These are phyloP conservation scores for Xylariomycetidae sp. DNA, from an alignment of 2,329 filamentous ascomycete species.

Conservation along the genomic window DNA sequence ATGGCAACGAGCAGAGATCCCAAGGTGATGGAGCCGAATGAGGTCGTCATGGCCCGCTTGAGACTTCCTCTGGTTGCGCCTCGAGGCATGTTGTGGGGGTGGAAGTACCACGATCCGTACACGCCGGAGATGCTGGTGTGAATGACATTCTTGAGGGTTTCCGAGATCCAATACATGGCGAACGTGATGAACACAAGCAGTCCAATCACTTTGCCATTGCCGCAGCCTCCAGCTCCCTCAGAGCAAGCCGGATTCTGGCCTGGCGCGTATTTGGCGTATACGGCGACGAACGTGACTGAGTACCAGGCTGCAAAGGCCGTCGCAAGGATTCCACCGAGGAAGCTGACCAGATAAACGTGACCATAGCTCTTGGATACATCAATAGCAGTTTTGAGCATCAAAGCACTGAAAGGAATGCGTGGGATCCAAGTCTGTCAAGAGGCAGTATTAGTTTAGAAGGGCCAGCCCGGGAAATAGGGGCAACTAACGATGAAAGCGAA, in stretches of 20 bases:
- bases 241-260: constrained; percentile 48
- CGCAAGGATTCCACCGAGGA: constrained; percentile 74
- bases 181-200: constrained; percentile 85
- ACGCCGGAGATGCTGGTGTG: constrained; percentile 84
- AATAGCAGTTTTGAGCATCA: constrained; percentile 84
- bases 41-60: constrained; percentile 78
- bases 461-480: too few species aligned
- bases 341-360: constrained; percentile 80
- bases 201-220: constrained; percentile 73
- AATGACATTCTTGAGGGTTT: constrained; percentile 91
- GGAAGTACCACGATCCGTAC: constrained; percentile 93
- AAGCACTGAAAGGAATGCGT: constrained; percentile 82
- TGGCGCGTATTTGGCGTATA: constrained; percentile 82
- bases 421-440: constrained; percentile 75
- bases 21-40: constrained; percentile 84
- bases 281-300: constrained; percentile 76
- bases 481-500: constrained; percentile 64
- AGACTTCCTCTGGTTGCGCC: constrained; percentile 80
- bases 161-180: constrained; percentile 88
- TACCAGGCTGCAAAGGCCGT: constrained; percentile 81
- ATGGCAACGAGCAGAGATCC: constrained; percentile 83
- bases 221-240: constrained; percentile 58
- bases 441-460: too few species aligned
- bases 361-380: constrained; percentile 80
- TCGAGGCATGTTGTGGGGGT: constrained; percentile 62